A percentile compares a stretch with the other conserved stretches of the same genome.
Conservation (phyloP, 2,329 filamentous ascomycete genomes). For the Verticillium isaacii region DNA sequence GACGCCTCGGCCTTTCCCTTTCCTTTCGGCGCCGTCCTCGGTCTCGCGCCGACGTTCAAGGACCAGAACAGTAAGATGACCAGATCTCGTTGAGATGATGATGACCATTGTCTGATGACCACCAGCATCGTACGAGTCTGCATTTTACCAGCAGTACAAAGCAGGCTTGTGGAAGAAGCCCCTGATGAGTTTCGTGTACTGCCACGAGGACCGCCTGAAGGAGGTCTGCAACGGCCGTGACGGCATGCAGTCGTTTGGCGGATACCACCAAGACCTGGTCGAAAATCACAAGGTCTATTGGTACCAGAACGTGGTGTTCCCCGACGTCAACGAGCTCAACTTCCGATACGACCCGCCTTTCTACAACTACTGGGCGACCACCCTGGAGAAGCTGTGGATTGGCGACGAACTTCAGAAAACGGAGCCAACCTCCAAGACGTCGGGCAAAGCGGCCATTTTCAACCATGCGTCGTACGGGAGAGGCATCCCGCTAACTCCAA, state of each 20-base stretch:
- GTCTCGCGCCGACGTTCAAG: constrained; percentile 12
- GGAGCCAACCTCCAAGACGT: constrained; percentile 9
- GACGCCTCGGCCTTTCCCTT: constrained; percentile 6
- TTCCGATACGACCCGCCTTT: constrained; percentile 12
- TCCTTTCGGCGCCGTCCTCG: constrained; percentile 12
- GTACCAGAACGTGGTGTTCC: constrained; percentile 15
- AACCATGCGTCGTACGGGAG: constrained; percentile 15
- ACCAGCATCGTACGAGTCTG: constrained; percentile 7
- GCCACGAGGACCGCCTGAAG: constrained; percentile 9
- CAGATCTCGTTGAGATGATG: neutral
- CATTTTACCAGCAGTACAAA: constrained; percentile 15
- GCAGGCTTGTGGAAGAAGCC: constrained; percentile 8
- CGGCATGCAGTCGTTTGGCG: constrained; percentile 14
- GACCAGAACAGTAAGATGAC: constrained; percentile 1
- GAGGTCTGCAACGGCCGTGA: constrained; percentile 12
- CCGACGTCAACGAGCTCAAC: constrained; percentile 13
- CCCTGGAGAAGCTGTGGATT: constrained; percentile 10
- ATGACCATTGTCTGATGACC: too few relatives aligned
- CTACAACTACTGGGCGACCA: constrained; percentile 15
- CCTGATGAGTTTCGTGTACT: constrained; percentile 13
- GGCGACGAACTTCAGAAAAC: constrained; percentile 11
- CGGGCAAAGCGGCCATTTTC: constrained; percentile 13
- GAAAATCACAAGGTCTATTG: constrained; percentile 21
- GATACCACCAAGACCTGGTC: constrained; percentile 12
- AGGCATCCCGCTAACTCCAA: constrained; percentile 11